phyloP scores from a whole-genome alignment of 345 rosid genomes.

The Brassica carinata region DNA sequence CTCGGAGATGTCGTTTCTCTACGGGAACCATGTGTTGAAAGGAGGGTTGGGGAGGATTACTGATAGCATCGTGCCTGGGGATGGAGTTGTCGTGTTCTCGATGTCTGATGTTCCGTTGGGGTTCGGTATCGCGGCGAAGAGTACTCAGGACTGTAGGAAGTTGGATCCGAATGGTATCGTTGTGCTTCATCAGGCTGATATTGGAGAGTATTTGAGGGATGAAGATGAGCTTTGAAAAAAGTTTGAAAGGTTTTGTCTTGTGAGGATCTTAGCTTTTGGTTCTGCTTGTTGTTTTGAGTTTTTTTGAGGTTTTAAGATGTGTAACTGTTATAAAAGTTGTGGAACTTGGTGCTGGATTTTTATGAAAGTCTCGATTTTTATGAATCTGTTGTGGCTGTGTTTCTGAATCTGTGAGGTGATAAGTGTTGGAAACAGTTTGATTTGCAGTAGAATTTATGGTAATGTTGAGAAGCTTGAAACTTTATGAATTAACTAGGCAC shows the following conservation, averaged over 20 bases:
- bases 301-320: not conserved
- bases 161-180: constrained; percentile 84
- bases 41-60: constrained; percentile 90
- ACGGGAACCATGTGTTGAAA: constrained; percentile 88
- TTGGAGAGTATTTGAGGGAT: constrained; percentile 88
- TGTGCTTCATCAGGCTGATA: constrained; percentile 82
- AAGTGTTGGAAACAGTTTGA: not conserved
- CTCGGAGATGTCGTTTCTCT: constrained; percentile 83
- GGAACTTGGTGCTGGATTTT: not conserved
- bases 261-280: constrained; percentile 10
- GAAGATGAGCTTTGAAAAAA: constrained; percentile 73
- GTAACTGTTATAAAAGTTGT: constrained; percentile 26
- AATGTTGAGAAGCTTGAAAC: not conserved
- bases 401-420: not conserved
- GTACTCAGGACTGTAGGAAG: constrained; percentile 85
- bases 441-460: not conserved
- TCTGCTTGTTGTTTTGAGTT: no score
- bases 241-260: not conserved
- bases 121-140: constrained; percentile 71
- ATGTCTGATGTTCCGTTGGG: constrained; percentile 88
- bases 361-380: constrained; percentile 20
- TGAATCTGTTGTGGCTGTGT: constrained; percentile 23
- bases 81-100: constrained; percentile 86
- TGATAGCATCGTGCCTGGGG: constrained; percentile 70
- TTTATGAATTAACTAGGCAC: not conserved